These are phyloP conservation scores for Melastoma malabathricum DNA, from an alignment of 345 rosid genomes.

Conservation along the genomic window DNA sequence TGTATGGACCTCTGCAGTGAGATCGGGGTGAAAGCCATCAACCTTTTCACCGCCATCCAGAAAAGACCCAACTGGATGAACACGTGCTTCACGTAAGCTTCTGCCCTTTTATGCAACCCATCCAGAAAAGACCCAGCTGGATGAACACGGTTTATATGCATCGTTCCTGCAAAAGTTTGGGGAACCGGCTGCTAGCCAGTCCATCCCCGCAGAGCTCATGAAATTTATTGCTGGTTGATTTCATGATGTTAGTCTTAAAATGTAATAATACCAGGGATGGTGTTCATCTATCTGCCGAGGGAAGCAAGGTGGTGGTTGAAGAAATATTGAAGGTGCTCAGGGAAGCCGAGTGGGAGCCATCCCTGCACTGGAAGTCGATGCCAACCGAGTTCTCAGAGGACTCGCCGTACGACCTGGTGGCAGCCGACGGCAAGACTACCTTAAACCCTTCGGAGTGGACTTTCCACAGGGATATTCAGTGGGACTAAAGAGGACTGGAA, in stretches of 20 bases:
- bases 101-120: neutral
- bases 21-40: slow-evolving; percentile 49
- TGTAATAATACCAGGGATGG: slow-evolving; percentile 44
- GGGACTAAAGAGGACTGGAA: slow-evolving; percentile 31
- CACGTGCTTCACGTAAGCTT: slow-evolving; percentile 61
- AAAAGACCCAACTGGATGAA: slow-evolving; percentile 44
- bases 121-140: no score
- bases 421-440: slow-evolving; percentile 63
- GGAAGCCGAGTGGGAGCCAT: slow-evolving; percentile 79
- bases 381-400: slow-evolving; percentile 72
- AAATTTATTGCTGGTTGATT: no score
- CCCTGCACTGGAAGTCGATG: slow-evolving; percentile 87
- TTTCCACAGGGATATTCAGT: slow-evolving; percentile 54
- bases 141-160: no score
- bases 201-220: no score
- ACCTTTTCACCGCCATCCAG: slow-evolving; percentile 68
- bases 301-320: slow-evolving; percentile 71
- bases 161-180: no score
- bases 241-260: no score
- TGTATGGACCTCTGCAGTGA: slow-evolving; percentile 68
- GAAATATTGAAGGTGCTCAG: slow-evolving; percentile 72
- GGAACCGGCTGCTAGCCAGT: no score
- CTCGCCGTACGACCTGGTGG: slow-evolving; percentile 64
- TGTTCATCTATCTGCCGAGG: slow-evolving; percentile 72
- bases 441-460: slow-evolving; percentile 82